These are phyloP conservation scores for Roridomyces roridus DNA, from an alignment of 768 basidiomycete genomes.

Conservation along the genomic window DNA sequence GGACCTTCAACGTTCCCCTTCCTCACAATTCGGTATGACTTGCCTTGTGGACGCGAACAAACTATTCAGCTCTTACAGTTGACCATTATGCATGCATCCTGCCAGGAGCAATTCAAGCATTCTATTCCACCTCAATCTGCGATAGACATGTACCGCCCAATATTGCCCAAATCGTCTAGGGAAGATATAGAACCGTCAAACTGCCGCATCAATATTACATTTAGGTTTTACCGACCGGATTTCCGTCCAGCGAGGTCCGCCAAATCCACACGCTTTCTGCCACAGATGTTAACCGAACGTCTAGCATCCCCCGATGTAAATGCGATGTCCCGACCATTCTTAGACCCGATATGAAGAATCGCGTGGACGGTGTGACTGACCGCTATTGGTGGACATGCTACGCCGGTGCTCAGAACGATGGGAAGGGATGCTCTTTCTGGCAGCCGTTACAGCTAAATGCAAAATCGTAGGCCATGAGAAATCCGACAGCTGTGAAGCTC, in stretches of 20 bases:
- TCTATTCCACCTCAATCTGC: slow-evolving; percentile 73
- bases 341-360: slow-evolving; percentile 81
- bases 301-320: slow-evolving; percentile 70
- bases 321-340: slow-evolving; percentile 76
- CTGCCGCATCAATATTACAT: slow-evolving; percentile 84
- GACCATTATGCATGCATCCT: slow-evolving; percentile 86
- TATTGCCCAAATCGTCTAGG: slow-evolving; percentile 44
- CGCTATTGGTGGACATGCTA: slow-evolving; percentile 86
- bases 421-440: slow-evolving; percentile 82
- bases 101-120: slow-evolving; percentile 85
- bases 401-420: slow-evolving; percentile 82
- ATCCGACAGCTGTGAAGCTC: too few species aligned
- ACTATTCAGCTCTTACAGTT: slow-evolving; percentile 48
- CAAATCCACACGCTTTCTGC: too few species aligned
- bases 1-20: slow-evolving; percentile 80
- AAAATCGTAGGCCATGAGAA: too few species aligned
- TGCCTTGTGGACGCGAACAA: slow-evolving; percentile 1
- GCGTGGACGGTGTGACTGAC: slow-evolving; percentile 57
- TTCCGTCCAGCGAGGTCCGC: slow-evolving; percentile 54
- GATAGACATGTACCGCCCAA: slow-evolving; percentile 76
- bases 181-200: slow-evolving; percentile 55
- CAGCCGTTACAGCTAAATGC: slow-evolving; percentile 70
- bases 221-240: slow-evolving; percentile 87
- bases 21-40: slow-evolving; percentile 75
- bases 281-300: not conserved